Conservation (phyloP, 2,329 filamentous ascomycete genomes). For the Emydomyces testavorans region DNA sequence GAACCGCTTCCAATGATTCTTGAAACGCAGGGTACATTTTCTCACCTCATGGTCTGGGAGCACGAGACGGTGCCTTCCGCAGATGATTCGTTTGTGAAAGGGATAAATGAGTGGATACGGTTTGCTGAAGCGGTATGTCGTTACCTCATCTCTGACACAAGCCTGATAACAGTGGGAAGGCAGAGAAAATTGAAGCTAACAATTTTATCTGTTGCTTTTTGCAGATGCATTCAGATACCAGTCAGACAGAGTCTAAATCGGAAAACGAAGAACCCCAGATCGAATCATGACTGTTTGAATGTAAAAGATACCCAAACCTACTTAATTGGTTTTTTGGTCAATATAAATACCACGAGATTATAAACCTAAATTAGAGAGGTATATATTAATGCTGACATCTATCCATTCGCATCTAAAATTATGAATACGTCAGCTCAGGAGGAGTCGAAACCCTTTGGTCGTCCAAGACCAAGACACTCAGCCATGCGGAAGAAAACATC, state of each 20-base stretch:
- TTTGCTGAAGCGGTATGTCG: constrained; percentile 55
- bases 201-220: neutral
- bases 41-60: constrained; percentile 69
- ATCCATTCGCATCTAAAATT: neutral
- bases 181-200: neutral
- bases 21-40: constrained; percentile 56
- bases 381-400: constrained; percentile 1
- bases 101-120: constrained; percentile 67
- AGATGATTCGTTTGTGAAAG: constrained; percentile 60
- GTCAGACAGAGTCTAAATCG: neutral
- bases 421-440: neutral
- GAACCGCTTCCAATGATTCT: constrained; percentile 44
- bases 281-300: neutral
- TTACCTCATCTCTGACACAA: neutral
- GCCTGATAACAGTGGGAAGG: neutral
- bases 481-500: constrained; percentile 35
- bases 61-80: constrained; percentile 58
- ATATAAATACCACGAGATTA: constrained; percentile 2
- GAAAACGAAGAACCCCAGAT: neutral
- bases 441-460: neutral
- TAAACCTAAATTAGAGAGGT: neutral
- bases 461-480: constrained; percentile 28
- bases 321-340: neutral
- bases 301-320: neutral
- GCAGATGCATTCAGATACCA: constrained; percentile 12